phyloP scores from a whole-genome alignment of 1,284 basidiomycete genomes.

The Xerocomus minutiporus region DNA sequence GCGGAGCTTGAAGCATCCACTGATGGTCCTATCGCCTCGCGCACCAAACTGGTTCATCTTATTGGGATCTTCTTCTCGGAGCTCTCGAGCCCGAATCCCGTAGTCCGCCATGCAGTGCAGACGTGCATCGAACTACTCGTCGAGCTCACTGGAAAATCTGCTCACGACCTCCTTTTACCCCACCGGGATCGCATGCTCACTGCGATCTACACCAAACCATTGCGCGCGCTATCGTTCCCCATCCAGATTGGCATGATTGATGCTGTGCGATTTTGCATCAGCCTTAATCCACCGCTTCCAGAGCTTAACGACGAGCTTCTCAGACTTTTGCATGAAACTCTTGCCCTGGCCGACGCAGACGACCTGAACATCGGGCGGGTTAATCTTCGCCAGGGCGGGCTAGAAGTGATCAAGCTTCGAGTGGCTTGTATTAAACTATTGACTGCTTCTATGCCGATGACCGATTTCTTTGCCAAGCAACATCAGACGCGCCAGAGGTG shows the following conservation, averaged over 20 bases:
- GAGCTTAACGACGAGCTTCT: conserved; percentile 91
- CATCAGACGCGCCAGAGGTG: conserved; percentile 82
- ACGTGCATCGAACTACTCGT: conserved; percentile 80
- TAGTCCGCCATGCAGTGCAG: conserved; percentile 85
- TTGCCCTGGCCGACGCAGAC: conserved; percentile 95
- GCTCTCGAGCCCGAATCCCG: conserved; percentile 81
- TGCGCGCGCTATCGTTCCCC: conserved; percentile 92
- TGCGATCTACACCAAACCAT: conserved; percentile 92
- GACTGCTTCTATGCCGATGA: conserved; percentile 91
- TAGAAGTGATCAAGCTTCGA: conserved; percentile 88
- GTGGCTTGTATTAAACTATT: conserved; percentile 93
- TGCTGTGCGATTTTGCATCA: conserved; percentile 90
- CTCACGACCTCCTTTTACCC: conserved; percentile 77
- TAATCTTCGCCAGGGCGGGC: conserved; percentile 72
- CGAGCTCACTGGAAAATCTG: conserved; percentile 66
- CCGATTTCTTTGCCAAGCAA: conserved; percentile 86
- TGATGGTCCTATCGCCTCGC: conserved; percentile 40
- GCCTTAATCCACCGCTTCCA: conserved; percentile 78
- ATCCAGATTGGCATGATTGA: conserved; percentile 99
- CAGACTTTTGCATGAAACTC: conserved; percentile 88
- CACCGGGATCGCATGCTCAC: conserved; percentile 86
- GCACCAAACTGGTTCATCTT: conserved; percentile 58
- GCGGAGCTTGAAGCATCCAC: conserved; percentile 42
- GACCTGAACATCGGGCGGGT: conserved; percentile 77
- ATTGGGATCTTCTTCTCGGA: conserved; percentile 88